Base-by-base conservation (phyloP, 1,284 basidiomycete genomes). In the Porogramme epimiltina region DNA sequence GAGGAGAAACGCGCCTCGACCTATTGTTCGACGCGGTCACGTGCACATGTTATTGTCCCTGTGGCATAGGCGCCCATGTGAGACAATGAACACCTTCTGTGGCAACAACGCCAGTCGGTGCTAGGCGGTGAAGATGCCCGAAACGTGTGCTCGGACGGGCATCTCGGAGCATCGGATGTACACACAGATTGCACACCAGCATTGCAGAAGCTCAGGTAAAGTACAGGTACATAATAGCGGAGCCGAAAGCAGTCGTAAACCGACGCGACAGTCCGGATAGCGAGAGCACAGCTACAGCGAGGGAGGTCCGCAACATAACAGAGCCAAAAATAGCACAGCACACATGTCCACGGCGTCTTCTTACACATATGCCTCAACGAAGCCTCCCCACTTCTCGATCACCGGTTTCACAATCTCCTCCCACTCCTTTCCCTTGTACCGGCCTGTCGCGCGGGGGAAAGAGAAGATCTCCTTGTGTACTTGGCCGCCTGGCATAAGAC, bases 391-490 rank as follows among this genome's bases (percentile, higher is more conserved):
- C 52, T 80, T 82, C 63, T 87, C 81, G 46, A 92, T 80, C 9
- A 91, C 81, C 40, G 86, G 86, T 60, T 80, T 81, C 33, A 92
- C 86, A 26, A 92, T 74, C 16, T 68, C 54, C 47, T 91, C 85
- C 84, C 85, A 91, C 69, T 91, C 89, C 57, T 74, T 80, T 3
- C 80, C 82, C 55, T 79, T 75, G 59, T 81, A 77, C 26, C 52
- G 64, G 0, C 85, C 86, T 16, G 18, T 65, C 68, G 40, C 80
- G 74, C 31, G 82, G 78, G 31, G 70, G 68, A 91, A 89, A 24
- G 84, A 70, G 62, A 92, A 92, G 18, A 92, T 89, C 64, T 92
- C 89, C 63, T 80, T 82, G 66, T 92, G 89, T 19, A 77, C 61
- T 9, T 60, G 70, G 10, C 81, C 80, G 58, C 88, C 89, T 79